Evolutionary conservation across 805 yeast species (phyloP), one percentile per base, ranked within the genome.

Genomic region (Metschnikowia kunwiensis): DNA sequence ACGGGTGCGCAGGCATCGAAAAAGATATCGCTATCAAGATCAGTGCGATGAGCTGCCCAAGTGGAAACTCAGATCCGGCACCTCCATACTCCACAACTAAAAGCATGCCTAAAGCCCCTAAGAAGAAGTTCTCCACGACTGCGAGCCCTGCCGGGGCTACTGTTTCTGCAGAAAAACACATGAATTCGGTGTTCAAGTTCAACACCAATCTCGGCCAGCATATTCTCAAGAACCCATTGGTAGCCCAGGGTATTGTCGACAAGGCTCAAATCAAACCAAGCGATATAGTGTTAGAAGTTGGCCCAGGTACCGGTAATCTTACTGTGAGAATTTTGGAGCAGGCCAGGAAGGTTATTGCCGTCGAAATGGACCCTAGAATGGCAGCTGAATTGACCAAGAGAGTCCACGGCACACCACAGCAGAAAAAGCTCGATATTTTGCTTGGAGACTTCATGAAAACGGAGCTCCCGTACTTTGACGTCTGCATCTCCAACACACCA

Each of bases 301-400:
- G 98, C 53, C 98, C 98, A 3, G 98, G 98, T 78, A 93, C 98
- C 0, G 98, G 98, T 68, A 93, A 93, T 55, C 72, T 93, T 64
- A 93, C 98, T 0, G 95, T 91, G 24, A 74, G 94, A 44, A 93
- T 93, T 24, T 63, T 93, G 37, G 97, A 91, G 51, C 83, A 88
- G 60, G 97, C 97, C 0, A 74, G 86, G 39, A 88, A 86, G 51
- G 97, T 91, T n/a, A 76, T 86, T 31, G 98, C 97, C 0, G 93
- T 86, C 36, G 98, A 93, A 67, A 89, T 89, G 87, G 98, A 93
- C 65, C 98, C 98, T n/a, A 74, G 97, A 66, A 93, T 93, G 98
- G 98, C 97, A 2, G 97, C 97, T 0, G 98, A 93, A 63, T 72
- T 93, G 53, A 87, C 97, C 8, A 93, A 93, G 61, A 82, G 98